Base-by-base conservation (phyloP, 1,139 yeast genomes). In the Yamadazyma conglobata region DNA sequence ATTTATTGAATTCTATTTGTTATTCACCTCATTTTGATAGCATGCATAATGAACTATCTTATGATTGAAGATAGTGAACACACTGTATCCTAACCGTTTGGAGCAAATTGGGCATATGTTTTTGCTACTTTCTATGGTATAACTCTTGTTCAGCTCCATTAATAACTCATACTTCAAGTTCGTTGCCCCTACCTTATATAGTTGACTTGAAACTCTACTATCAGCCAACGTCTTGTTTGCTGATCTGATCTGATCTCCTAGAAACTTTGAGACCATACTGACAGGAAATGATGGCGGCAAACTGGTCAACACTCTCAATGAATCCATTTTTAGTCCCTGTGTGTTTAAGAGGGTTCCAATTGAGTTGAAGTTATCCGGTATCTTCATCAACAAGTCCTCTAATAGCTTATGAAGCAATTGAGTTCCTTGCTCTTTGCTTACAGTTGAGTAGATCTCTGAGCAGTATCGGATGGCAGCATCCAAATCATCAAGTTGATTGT, bases 31-130 rank as follows among this genome's bases (percentile, higher is more conserved):
- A 8, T 16, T 19, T 26, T 35, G 35, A 19, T 35, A 35, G 31
- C 95, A 85, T 1, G 86, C 87, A 48, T 79, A 86, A 50, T 86
- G 95, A 2, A 80, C 76, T 4, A 80, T 66, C 8, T 60, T 56
- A 1, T 73, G 72, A 21, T 69, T 65, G 10, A 71, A 71, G 9
- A 73, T 73, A 17, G 79, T 66, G 23, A 81, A 58, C 1, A 84
- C 80, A 26, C 84, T 71, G 38, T 72, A 70, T 3, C 88, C 88
- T 22, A 85, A 60, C 14, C 70, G 54, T 40, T 76, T 76, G 15
- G 64, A 62, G 54, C 96, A 87, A 10, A 75, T 67, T 1, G 60
- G 49, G 48, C 96, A 87, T 2, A 60, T 23, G 25, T 63, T 63
- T 28, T 64, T 42, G 54, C 66, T 44, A 46, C 67, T 41, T 48